Conservation (phyloP, 805 yeast species). For the Cyberlindnera galapagoensis region DNA sequence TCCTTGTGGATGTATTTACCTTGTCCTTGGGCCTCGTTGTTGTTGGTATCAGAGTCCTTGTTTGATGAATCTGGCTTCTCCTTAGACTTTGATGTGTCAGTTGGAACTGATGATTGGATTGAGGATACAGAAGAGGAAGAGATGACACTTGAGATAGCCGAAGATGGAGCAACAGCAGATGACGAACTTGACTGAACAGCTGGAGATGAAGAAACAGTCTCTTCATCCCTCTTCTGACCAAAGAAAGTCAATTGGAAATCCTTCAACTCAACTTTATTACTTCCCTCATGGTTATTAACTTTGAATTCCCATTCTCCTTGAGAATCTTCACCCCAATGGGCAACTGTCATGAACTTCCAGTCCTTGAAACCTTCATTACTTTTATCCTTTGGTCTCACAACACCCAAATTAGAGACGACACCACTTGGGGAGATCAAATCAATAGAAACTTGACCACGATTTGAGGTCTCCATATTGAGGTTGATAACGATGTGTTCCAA, state of each 20-base stretch:
- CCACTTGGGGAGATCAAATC: slow-evolving; percentile 72
- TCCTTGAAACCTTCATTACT: slow-evolving; percentile 53
- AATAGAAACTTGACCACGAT: slow-evolving; percentile 66
- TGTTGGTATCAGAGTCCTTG: slow-evolving; percentile 17
- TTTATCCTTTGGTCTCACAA: slow-evolving; percentile 53
- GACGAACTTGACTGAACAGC: slow-evolving; percentile 9
- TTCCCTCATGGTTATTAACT: slow-evolving; percentile 40
- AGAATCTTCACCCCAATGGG: slow-evolving; percentile 92
- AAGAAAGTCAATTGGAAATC: slow-evolving; percentile 76
- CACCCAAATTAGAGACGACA: slow-evolving; percentile 65
- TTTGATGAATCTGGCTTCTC: slow-evolving; percentile 2
- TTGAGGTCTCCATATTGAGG: slow-evolving; percentile 56
- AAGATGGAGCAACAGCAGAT: slow-evolving; percentile 1
- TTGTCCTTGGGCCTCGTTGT: slow-evolving; percentile 28
- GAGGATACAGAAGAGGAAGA: slow-evolving; percentile 15
- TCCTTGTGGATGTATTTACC: slow-evolving; percentile 32
- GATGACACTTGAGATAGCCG: slow-evolving; percentile 5
- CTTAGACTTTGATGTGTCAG: slow-evolving; percentile 3
- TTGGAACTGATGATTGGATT: slow-evolving; percentile 2
- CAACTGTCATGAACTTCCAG: slow-evolving; percentile 97
- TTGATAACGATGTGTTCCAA: slow-evolving; percentile 85
- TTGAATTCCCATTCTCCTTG: slow-evolving; percentile 77
- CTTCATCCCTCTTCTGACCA: slow-evolving; percentile 58
- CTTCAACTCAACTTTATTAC: slow-evolving; percentile 37
- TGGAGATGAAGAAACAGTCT: slow-evolving; percentile 31